Conservation (phyloP, 1,284 basidiomycete species). For the Rhizoctonia solani region DNA sequence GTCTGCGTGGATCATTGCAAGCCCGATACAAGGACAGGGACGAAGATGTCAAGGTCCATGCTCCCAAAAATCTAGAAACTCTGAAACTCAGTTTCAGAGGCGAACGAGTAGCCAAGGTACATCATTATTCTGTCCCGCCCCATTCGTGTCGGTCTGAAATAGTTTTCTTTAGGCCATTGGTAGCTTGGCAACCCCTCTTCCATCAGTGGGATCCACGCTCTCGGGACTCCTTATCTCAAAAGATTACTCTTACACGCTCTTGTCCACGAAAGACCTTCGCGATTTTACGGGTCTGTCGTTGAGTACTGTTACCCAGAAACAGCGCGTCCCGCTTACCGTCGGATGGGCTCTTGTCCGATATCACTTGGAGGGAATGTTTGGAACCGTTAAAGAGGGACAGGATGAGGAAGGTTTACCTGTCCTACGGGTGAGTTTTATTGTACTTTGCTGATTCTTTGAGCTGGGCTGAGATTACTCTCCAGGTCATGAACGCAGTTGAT, state of each 20-base stretch:
- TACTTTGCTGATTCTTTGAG: too few species aligned
- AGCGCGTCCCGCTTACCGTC: conserved; percentile 81
- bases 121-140: conserved; percentile 39
- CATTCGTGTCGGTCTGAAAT: not conserved
- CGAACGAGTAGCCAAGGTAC: conserved; percentile 91
- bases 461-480: conserved; percentile 34
- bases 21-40: conserved; percentile 88
- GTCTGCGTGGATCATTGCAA: conserved; percentile 85
- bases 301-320: conserved; percentile 88
- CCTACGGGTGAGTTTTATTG: conserved; percentile 77
- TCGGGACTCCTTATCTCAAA: conserved; percentile 91
- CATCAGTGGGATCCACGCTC: conserved; percentile 70
- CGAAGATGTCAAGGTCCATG: conserved; percentile 96
- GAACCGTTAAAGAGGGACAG: conserved; percentile 81
- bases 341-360: conserved; percentile 91
- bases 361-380: conserved; percentile 99
- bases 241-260: conserved; percentile 96
- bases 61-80: conserved; percentile 91
- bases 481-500: conserved; percentile 93
- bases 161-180: conserved; percentile 79
- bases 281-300: conserved; percentile 97
- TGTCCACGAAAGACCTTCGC: conserved; percentile 89
- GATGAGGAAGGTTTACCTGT: conserved; percentile 78
- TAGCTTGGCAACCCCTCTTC: conserved; percentile 77
- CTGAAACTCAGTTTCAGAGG: conserved; percentile 89